Base-by-base conservation (phyloP, 1,284 basidiomycete genomes). In the Athelia psychrophila region DNA sequence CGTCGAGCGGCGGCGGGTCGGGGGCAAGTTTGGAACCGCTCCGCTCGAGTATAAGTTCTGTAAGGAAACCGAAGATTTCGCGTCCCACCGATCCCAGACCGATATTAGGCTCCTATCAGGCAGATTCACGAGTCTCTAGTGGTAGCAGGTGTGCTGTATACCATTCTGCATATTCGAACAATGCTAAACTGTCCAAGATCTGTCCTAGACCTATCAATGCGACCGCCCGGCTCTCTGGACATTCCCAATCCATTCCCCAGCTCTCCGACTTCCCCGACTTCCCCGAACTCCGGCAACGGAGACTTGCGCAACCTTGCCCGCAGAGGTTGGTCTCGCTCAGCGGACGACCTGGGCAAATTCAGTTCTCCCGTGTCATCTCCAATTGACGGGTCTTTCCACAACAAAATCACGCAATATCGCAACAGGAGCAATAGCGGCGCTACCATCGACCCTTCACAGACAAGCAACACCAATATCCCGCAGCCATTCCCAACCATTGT, bases 1-100 rank as follows among this genome's bases (percentile, higher is more conserved):
- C 69, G 6, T 63, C 69, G 10, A 73, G 79, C 54, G 55, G 70
- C 32, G 68, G 71, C 19, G 48, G 59, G n/a, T 50, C 64, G 30
- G 68, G 73, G 20, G 58, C 61, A 3, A 55, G 62, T 5, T 56
- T 64, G n/a, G 70, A 68, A 25, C 70, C 79, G 55, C 76, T 83
- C 2, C 73, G 84, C 54, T 60, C 78, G 2, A 84, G 82, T 56
- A 74, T 74, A 27, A 81, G 80, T 58, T 72, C 80, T 2, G 61
- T 64, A n/a, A 76, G 88, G 58, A 87, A 86, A 54, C 84, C 81
- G 51, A 90, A 88, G 74, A 91, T 91, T 35, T 91, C 89, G 27
- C 83, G 83, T 49, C 88, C 88, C 2, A 89, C 87, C 1, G 88
- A 91, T 62, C 88, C 88, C 10, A 72, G 88, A 18, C 88, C 88